Base-by-base conservation (phyloP, 192 early-diverging fungal genomes). In the Diversispora epigaea region DNA sequence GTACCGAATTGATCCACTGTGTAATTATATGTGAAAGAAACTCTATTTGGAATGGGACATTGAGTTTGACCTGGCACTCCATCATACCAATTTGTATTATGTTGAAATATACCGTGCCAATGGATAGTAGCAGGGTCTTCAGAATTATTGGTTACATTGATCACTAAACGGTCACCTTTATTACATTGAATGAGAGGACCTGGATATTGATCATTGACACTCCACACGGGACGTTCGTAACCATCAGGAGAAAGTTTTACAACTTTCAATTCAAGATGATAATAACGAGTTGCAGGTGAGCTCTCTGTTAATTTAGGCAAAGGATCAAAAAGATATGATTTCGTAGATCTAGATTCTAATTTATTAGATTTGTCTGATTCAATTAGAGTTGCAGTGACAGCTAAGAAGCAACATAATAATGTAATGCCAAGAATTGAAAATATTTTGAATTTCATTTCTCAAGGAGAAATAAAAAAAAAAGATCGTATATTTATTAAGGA, bases 191-290 rank as follows among this genome's bases (percentile, higher is more conserved):
- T 63, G 45, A 80, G 21, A 11, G 86, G 86, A 17, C 74, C 80
- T 39, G 80, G 84, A 3, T 45, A 91, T 49, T 71, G 77, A 2
- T 83, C 84, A 78, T 92, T 92, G 67, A 90, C 89, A 63, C 88
- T 90, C 39, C 78, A 87, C 3, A 91, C 91, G 44, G 81, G 85
- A 14, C 89, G 86, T 71, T 88, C 86, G 56, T 67, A 73, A 44
- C 88, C 89, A 82, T 93, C 91, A 14, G 91, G 91, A 6, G 62
- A 39, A 5, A 64, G 3, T 17, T 44, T 41, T 14, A 7, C 5
- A 9, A 17, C 9, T 17, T 17, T 41, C n/a, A 64, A 41, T 6
- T 17, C n/a, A 1, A 64, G n/a, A 5, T 64, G 12, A 43, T 64
- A 64, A 15, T 17, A 64, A 8, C 62, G 62, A 19, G 62, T 64